Evolutionary conservation across 2,329 filamentous ascomycete genomes (phyloP), one percentile per base, ranked within the genome.

Genomic region (Apiospora rasikravindrae): DNA sequence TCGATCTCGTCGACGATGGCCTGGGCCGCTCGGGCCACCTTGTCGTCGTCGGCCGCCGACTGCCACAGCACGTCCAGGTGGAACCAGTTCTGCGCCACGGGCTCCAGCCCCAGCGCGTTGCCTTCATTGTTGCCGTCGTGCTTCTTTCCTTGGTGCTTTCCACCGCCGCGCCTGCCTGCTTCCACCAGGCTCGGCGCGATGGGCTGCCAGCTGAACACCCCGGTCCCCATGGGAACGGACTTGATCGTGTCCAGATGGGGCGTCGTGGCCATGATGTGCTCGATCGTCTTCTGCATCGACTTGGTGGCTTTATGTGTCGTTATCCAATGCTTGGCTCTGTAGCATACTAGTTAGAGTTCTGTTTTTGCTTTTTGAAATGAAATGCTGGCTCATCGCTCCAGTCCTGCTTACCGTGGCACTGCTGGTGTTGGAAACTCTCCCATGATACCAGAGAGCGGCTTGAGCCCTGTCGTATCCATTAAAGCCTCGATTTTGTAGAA

Each of bases 201-300:
- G 5, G 79, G 79, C 69, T 81, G 79, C 73, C 76, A 76, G 61
- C 77, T 77, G 47, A 81, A 77, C 33, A 77, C 79, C 33, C 81
- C 70, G 42, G 78, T 78, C 51, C 77, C 79, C 42, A 75, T 76
- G 44, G 74, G 76, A 29, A 79, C 71, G 51, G 74, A 75, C 71
- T 73, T 69, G 47, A 80, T 74, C 47, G 73, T 47, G 8, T 75
- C 72, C 26, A 81, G 51, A 70, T 79, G 77, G 14, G 78, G 75
- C 16, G 77, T 74, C 19, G 76, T 74, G 22, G 73, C 75, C 47
- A 80, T 69, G 67, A 78, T 75, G 33, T 75, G 53, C 53, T 72
- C 73, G 37, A 79, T 72, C 16, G 72, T 69, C 57, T 71, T 66
- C 74, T 78, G 78, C 29, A 77, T 77, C 76, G 67, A 77, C 76